Conservation (phyloP, 352 stramenopile genomes). For the Phytophthora syringae region DNA sequence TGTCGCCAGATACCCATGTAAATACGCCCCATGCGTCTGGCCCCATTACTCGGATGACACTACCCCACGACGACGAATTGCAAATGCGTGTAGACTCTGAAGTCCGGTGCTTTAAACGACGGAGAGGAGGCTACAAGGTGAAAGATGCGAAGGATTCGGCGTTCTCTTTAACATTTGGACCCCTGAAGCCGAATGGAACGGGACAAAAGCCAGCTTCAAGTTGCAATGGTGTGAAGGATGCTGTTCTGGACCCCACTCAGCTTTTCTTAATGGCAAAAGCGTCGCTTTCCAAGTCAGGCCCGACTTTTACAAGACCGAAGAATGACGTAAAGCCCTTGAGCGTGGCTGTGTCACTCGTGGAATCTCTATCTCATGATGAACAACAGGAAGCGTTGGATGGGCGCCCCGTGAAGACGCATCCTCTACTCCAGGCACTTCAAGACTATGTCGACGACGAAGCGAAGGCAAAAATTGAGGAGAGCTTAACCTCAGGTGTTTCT, state of each 20-base stretch:
- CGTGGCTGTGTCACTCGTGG: slow-evolving; percentile 72
- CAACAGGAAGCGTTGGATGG: slow-evolving; percentile 70
- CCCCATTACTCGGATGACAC: slow-evolving; percentile 63
- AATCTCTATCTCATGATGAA: slow-evolving; percentile 74
- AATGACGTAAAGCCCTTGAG: slow-evolving; percentile 54
- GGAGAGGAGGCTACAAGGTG: slow-evolving; percentile 39
- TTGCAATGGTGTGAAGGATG: slow-evolving; percentile 25
- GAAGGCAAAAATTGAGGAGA: slow-evolving; percentile 31
- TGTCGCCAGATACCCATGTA: slow-evolving; percentile 73
- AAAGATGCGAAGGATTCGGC: slow-evolving; percentile 18
- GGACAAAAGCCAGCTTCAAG: neutral
- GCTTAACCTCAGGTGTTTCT: slow-evolving; percentile 18
- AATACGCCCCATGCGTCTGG: slow-evolving; percentile 61
- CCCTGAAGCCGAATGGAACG: slow-evolving; percentile 26
- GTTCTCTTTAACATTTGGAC: slow-evolving; percentile 44
- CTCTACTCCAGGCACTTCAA: slow-evolving; percentile 66
- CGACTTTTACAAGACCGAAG: slow-evolving; percentile 22
- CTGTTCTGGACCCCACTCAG: slow-evolving; percentile 19
- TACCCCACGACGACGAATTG: slow-evolving; percentile 53
- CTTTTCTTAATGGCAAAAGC: slow-evolving; percentile 36
- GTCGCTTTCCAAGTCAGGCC: slow-evolving; percentile 31
- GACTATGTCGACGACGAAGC: slow-evolving; percentile 68
- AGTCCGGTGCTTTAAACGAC: slow-evolving; percentile 66
- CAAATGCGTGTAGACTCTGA: slow-evolving; percentile 48
- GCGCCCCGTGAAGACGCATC: slow-evolving; percentile 69